Evolutionary conservation across 1,284 basidiomycete genomes (phyloP).

Genomic region (Moniliella sp.): DNA sequence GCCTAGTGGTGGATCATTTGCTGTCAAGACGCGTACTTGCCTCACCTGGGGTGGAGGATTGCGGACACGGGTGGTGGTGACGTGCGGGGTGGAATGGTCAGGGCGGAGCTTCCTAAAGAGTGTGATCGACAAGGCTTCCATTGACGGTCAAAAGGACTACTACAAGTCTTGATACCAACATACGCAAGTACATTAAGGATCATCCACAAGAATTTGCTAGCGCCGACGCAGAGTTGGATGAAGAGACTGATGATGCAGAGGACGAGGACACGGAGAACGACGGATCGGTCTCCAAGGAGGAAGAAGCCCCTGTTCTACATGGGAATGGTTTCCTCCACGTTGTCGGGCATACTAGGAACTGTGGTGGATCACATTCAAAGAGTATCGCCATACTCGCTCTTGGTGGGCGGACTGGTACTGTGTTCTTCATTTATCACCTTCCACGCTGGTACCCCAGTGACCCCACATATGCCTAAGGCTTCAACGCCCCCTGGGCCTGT

Average conservation of each 20-base stretch:
- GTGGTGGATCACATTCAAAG: too few relatives aligned
- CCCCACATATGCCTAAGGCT: too few relatives aligned
- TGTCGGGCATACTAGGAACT: too few relatives aligned
- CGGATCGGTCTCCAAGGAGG: too few relatives aligned
- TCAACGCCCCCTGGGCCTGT: too few relatives aligned
- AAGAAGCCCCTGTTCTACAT: background rate
- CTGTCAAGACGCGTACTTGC: constrained; percentile 79
- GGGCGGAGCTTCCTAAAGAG: constrained; percentile 87
- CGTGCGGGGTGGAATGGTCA: constrained; percentile 81
- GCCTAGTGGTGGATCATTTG: constrained; percentile 70
- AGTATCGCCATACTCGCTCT: too few relatives aligned
- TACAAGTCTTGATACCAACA: constrained; percentile 57
- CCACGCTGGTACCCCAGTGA: too few relatives aligned
- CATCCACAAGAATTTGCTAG: constrained; percentile 73
- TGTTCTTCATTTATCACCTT: too few relatives aligned
- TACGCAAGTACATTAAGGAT: constrained; percentile 55
- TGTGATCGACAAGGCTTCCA: constrained; percentile 71
- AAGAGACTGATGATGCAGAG: background rate
- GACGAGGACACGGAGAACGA: too few relatives aligned
- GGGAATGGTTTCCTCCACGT: background rate
- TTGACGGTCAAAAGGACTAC: constrained; percentile 79
- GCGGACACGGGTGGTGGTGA: constrained; percentile 58
- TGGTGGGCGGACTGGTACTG: too few relatives aligned
- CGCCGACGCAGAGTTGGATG: constrained; percentile 51
- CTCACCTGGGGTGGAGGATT: constrained; percentile 72